These are phyloP conservation scores for Ramaria rubella DNA, from an alignment of 768 basidiomycete genomes.

Conservation along the genomic window DNA sequence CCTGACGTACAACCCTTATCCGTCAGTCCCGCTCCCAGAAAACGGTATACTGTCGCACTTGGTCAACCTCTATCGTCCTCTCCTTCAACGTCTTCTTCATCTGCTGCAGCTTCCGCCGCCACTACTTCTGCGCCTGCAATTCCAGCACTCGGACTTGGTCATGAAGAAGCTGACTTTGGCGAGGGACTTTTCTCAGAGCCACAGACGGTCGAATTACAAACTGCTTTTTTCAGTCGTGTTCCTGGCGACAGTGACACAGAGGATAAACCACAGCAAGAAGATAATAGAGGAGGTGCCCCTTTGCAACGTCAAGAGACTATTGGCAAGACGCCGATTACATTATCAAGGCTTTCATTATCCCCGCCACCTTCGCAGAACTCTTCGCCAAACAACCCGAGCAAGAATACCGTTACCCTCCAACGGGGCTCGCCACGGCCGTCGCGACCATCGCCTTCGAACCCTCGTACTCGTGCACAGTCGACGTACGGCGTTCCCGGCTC, in stretches of 20 bases:
- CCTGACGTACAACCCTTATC: slow-evolving; percentile 32
- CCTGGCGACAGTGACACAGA: slow-evolving; percentile 3
- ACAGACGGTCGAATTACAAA: slow-evolving; percentile 12
- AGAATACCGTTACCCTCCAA: slow-evolving; percentile 1
- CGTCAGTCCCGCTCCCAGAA: slow-evolving; percentile 65
- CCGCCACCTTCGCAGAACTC: slow-evolving; percentile 13
- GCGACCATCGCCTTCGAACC: slow-evolving; percentile 11
- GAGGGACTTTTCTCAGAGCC: slow-evolving; percentile 4
- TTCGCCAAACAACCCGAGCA: neutral
- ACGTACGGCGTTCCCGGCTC: slow-evolving; percentile 13
- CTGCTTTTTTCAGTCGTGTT: slow-evolving; percentile 14
- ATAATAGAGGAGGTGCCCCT: neutral
- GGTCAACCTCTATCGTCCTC: slow-evolving; percentile 44
- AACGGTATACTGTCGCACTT: slow-evolving; percentile 81
- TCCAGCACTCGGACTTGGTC: neutral
- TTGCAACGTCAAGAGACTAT: slow-evolving; percentile 14
- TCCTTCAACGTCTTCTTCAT: slow-evolving; percentile 13
- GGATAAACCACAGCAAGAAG: slow-evolving; percentile 4
- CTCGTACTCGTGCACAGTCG: slow-evolving; percentile 13
- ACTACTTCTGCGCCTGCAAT: too few species aligned
- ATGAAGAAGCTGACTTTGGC: slow-evolving; percentile 2
- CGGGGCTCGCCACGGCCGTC: slow-evolving; percentile 9
- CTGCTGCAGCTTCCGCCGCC: slow-evolving; percentile 21
- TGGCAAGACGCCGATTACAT: slow-evolving; percentile 16
- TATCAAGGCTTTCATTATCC: slow-evolving; percentile 16